Evolutionary conservation across 2,329 filamentous ascomycete genomes (phyloP).

Genomic region (Aspergillus arachidicola): DNA sequence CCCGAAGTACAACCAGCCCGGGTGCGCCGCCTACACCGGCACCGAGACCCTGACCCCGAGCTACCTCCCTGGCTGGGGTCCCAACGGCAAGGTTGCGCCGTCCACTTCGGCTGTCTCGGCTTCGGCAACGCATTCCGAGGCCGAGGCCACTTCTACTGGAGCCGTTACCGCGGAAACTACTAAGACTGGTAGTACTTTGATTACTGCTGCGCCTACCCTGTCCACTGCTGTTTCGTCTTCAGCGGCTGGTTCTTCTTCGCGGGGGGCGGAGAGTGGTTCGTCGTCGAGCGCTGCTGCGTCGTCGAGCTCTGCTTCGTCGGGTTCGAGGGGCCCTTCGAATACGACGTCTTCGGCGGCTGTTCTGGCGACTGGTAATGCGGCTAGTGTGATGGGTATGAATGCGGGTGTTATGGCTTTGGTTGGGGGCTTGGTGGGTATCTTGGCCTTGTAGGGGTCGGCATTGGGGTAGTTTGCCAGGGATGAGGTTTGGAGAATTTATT

Average conservation of each 20-base stretch:
- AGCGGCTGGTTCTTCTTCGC: background rate
- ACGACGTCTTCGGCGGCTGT: background rate
- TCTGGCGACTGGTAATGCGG: background rate
- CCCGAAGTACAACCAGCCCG: slow-evolving; percentile 64
- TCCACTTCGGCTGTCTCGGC: background rate
- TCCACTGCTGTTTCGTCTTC: background rate
- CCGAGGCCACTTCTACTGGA: background rate
- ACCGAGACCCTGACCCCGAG: slow-evolving; percentile 14
- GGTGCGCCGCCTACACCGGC: slow-evolving; percentile 48
- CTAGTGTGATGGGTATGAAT: background rate
- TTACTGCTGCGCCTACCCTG: background rate
- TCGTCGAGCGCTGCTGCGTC: background rate
- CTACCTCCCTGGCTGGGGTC: background rate
- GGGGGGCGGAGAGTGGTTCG: background rate
- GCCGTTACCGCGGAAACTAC: background rate
- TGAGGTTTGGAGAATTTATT: background rate
- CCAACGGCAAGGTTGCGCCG: background rate
- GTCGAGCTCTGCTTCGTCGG: background rate
- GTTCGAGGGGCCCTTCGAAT: background rate
- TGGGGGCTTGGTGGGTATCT: background rate
- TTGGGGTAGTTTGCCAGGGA: no score
- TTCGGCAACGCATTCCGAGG: background rate
- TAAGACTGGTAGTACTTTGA: background rate
- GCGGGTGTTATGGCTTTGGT: background rate
- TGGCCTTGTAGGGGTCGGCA: background rate